Conservation (phyloP, 1,284 basidiomycete genomes). For the Rhizoctonia solani region DNA sequence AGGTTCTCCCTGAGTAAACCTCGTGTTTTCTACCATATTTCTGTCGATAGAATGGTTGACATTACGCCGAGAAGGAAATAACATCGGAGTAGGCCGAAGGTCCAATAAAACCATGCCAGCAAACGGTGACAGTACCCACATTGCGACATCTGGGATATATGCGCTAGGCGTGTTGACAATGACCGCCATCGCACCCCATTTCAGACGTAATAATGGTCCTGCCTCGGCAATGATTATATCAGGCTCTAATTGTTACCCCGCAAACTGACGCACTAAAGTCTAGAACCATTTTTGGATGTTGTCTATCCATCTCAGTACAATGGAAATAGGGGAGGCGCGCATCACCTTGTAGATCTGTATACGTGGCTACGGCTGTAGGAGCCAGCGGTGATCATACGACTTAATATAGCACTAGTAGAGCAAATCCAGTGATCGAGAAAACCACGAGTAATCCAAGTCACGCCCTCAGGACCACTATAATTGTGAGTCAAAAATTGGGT, state of each 20-base stretch:
- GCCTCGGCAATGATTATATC: conserved; percentile 23
- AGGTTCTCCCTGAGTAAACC: neutral
- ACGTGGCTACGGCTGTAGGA: neutral
- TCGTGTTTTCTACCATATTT: neutral
- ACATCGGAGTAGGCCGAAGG: neutral
- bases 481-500: too few species aligned
- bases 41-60: neutral
- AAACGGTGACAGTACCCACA: neutral
- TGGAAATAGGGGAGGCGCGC: neutral
- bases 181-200: neutral
- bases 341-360: neutral
- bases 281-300: neutral
- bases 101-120: neutral
- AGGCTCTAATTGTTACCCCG: conserved; percentile 13
- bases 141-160: neutral
- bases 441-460: too few species aligned
- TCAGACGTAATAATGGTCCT: conserved; percentile 8
- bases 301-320: neutral
- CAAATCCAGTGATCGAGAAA: too few species aligned
- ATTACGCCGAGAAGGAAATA: neutral
- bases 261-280: conserved; percentile 5
- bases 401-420: neutral
- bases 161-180: neutral
- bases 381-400: neutral
- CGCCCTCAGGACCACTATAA: too few species aligned